These are phyloP conservation scores for Canavalia ensiformis DNA, from an alignment of 306 rosid genomes.

Conservation along the genomic window DNA sequence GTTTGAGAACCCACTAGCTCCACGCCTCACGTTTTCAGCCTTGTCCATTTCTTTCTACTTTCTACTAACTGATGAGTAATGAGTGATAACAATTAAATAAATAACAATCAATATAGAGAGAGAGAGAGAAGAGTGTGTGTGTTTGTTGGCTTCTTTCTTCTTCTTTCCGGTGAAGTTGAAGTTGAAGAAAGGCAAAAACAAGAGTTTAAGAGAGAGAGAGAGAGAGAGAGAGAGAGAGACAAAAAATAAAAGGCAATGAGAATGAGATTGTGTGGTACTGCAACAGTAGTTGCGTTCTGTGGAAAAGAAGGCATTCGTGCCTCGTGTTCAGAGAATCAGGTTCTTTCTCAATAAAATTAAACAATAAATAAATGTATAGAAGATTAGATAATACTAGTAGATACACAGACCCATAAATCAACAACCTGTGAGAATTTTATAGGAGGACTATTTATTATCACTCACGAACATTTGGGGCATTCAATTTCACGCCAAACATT, in stretches of 20 bases:
- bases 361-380: neutral
- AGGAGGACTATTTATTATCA: neutral
- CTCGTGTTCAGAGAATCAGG: conserved; percentile 69
- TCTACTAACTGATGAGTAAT: neutral
- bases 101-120: neutral
- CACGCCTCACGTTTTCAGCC: conserved; percentile 65
- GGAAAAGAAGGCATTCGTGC: conserved; percentile 32
- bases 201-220: conserved; percentile 27
- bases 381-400: no score
- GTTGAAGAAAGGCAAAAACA: neutral
- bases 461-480: neutral
- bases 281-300: neutral
- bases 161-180: neutral
- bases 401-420: no score
- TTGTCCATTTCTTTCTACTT: conserved; percentile 61
- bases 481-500: neutral
- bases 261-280: conserved; percentile 18
- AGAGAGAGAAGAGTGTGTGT: neutral
- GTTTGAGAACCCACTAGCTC: conserved; percentile 58
- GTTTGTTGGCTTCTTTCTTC: neutral
- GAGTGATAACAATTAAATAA: neutral
- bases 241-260: neutral
- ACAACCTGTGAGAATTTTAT: no score
- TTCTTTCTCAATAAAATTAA: conserved; percentile 55
- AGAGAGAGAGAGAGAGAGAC: conserved; percentile 13